Percentiles rank a stretch among this genome's conserved stretches.
phyloP scores from a whole-genome alignment of 2,329 filamentous ascomycete genomes.

The Aureobasidium sp. region DNA sequence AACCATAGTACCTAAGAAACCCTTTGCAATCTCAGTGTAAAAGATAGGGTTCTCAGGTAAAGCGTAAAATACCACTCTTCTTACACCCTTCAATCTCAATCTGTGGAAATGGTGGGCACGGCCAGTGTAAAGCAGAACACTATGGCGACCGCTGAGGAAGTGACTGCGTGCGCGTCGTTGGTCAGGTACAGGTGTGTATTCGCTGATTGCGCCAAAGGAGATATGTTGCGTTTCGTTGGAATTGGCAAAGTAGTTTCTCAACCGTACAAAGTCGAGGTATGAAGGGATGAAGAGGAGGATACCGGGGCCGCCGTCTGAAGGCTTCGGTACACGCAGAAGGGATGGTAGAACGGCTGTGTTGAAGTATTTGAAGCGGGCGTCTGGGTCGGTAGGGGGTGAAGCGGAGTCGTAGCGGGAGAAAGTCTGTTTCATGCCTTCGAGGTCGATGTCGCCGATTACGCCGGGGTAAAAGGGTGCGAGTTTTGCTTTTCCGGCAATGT shows the following conservation, averaged over 20 bases:
- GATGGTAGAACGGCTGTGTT: constrained; percentile 69
- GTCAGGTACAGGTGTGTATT: constrained; percentile 74
- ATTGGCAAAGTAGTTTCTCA: constrained; percentile 85
- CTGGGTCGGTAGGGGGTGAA: constrained; percentile 67
- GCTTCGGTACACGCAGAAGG: constrained; percentile 59
- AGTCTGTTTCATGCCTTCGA: constrained; percentile 64
- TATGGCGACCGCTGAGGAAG: constrained; percentile 75
- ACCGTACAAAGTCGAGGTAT: constrained; percentile 89
- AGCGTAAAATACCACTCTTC: constrained; percentile 79
- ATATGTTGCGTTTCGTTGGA: constrained; percentile 48
- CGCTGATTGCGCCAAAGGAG: constrained; percentile 75
- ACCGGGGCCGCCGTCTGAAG: constrained; percentile 46
- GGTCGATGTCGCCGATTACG: constrained; percentile 58
- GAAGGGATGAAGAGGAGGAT: constrained; percentile 84
- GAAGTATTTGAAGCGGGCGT: constrained; percentile 87
- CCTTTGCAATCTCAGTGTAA: constrained; percentile 67
- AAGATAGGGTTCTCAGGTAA: constrained; percentile 82
- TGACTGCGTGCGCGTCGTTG: constrained; percentile 78
- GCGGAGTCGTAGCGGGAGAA: constrained; percentile 77
- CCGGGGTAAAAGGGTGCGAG: constrained; percentile 59
- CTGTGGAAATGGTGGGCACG: constrained; percentile 94
- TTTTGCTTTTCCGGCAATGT: constrained; percentile 71
- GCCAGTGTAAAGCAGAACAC: constrained; percentile 82
- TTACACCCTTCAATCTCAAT: constrained; percentile 74
- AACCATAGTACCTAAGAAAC: constrained; percentile 47